Evolutionary conservation across 257 asterid species (phyloP).

Genomic region (Nicotiana obtusifolia): DNA sequence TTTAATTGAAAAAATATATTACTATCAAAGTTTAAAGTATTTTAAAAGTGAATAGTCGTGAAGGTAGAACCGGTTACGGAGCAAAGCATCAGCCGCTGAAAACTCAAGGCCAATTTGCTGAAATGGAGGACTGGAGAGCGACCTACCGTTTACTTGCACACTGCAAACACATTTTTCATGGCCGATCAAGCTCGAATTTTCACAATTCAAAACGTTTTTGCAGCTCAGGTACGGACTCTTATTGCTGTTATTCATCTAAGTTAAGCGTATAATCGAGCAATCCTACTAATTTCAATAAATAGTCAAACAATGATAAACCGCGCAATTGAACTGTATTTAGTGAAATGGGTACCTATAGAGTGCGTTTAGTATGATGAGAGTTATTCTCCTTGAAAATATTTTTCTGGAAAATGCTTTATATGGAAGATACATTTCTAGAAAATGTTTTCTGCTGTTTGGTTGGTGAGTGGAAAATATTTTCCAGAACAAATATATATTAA

Average conservation of each 20-base stretch:
- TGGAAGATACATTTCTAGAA: no score
- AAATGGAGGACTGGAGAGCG: conserved; percentile 51
- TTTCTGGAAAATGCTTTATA: no score
- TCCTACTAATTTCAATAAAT: background rate
- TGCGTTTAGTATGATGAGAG: background rate
- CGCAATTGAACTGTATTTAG: background rate
- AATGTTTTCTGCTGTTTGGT: background rate
- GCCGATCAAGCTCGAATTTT: conserved; percentile 16
- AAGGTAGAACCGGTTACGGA: background rate
- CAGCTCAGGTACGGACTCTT: conserved; percentile 33
- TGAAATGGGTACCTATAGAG: background rate
- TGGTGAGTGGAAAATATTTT: background rate
- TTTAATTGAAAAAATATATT: no score
- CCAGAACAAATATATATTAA: background rate
- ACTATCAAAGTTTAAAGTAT: no score
- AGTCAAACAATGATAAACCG: background rate
- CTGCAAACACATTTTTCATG: conserved; percentile 25
- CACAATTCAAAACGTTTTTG: conserved; percentile 22
- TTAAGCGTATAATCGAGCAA: background rate
- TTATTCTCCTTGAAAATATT: background rate
- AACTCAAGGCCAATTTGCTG: background rate
- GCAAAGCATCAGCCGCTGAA: background rate
- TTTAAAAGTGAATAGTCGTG: no score
- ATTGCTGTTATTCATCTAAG: background rate
- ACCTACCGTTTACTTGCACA: conserved; percentile 37